Evolutionary conservation across 208 protist species (phyloP), one percentile per base, ranked within the genome.

Genomic region (Trichomonas gallinae): DNA sequence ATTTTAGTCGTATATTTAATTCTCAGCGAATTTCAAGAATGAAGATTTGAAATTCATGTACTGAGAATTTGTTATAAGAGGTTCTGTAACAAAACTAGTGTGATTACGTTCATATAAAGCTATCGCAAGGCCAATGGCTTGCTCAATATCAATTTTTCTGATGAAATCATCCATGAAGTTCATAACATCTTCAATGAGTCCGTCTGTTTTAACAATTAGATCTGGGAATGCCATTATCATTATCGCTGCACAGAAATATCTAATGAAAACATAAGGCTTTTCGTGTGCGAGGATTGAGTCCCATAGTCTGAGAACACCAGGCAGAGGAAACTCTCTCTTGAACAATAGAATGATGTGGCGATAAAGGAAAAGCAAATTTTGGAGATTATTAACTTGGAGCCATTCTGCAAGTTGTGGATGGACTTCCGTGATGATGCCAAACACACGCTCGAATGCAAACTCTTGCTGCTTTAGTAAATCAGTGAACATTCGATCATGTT

Each of bases 401-500:
- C 87, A 93, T 51, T 93, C 44, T 17, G 11, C 21, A 0, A 93
- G n/a, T 38, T 42, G 17, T 26, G 40, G 17, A 51, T 93, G 40
- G 17, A 26, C 13, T 8, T 13, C n/a, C 38, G 9, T 51, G 0
- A 38, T 58, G n/a, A 93, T 93, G 3, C 1, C 87, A 38, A 44
- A 93, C 11, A 42, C 44, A 34, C 87, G 9, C 26, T 93, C 87
- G 13, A 93, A 34, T 8, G 44, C 87, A 58, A 93, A 93, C 51
- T 93, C 40, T 51, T 93, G 87, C 4, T 58, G 44, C 10, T n/a
- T n/a, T 6, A 44, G 17, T 17, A 93, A 26, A 23, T 93, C 87
- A 34, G 87, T 51, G n/a, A 93, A 93, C 87, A 93, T 93, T 51
- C 87, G 6, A 36, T 93, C 87, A 17, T 93, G 87, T 51, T 93